Conservation (phyloP, 345 rosid species). For the Eucalyptus fibrosa region DNA sequence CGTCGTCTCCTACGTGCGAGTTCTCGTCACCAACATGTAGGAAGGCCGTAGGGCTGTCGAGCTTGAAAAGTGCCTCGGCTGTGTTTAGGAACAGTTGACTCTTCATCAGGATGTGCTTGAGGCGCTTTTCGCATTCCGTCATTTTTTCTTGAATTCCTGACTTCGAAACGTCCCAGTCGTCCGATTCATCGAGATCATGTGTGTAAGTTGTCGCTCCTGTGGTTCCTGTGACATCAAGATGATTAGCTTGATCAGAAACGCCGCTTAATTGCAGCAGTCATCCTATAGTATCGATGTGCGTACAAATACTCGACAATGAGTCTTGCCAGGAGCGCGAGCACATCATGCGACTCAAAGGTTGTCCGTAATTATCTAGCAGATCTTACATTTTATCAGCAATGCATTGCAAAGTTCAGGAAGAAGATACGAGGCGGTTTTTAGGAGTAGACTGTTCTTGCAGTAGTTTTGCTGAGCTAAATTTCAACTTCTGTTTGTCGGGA, state of each 20-base stretch:
- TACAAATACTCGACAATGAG: neutral
- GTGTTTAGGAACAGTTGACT: constrained; percentile 64
- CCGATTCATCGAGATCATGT: neutral
- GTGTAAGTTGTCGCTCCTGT: neutral
- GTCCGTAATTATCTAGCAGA: neutral
- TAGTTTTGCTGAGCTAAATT: neutral
- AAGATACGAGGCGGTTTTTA: neutral
- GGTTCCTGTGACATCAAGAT: constrained; percentile 24
- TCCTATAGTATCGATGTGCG: neutral
- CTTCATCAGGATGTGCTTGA: constrained; percentile 49
- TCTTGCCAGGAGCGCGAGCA: neutral
- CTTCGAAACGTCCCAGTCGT: neutral
- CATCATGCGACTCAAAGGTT: neutral
- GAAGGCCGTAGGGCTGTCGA: constrained; percentile 35
- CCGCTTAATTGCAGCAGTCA: neutral
- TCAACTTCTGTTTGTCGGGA: neutral
- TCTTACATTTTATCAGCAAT: neutral
- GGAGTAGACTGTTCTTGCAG: neutral
- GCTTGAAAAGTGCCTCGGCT: constrained; percentile 69
- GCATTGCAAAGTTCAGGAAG: neutral
- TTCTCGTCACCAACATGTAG: neutral
- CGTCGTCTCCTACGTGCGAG: constrained; percentile 16
- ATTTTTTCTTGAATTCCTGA: constrained; percentile 22
- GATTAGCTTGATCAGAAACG: neutral
- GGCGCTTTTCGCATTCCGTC: constrained; percentile 43